Evolutionary conservation across 23 red algal species (phyloP), one percentile per base, ranked within the genome.

Genomic region (Gracilaria gracilis): DNA sequence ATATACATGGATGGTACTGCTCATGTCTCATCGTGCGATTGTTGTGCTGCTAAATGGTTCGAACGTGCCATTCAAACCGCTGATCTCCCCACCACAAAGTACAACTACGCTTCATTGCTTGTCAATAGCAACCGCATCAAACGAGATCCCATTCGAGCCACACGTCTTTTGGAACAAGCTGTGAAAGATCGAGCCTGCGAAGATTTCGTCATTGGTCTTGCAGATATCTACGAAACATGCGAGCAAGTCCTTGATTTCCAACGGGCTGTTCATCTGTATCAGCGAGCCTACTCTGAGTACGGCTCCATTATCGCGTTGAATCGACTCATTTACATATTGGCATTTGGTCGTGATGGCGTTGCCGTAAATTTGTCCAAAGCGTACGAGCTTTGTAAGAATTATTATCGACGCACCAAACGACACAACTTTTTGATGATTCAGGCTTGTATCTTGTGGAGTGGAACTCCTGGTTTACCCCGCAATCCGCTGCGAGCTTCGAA

Each of bases 401-500:
- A 49, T 50, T 51, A 31, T 51, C 21, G 23, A 25, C 72, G n/a
- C 23, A 51, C 40, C 46, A 51, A 51, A 51, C 72, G 27, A 27
- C 40, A 77, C 36, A 49, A 40, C 16, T 77, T 77, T 77, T 25
- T 77, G 11, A 49, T n/a, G 31, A 77, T 51, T 28, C 38, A 46
- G n/a, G 72, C 72, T 50, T 77, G 72, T 50, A 77, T 77, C 25
- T 20, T 77, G 9, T 77, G 72, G 72, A 77, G 46, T 51, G 72
- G 72, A n/a, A 51, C 39, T 25, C 1, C 5, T 32, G 21, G 50
- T 28, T 4, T 77, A n/a, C 38, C 38, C 31, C 72, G 72, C 23
- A 31, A 77, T 51, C 72, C 40, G 23, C 2, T 49, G 38, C 20
- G 72, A 50, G 72, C 72, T 11, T 49, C 46, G 4, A 77, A 51